Percentiles rank a stretch among this genome's conserved stretches.
Conservation (phyloP, 306 rosid species). For the Ormosia semicastrata region DNA sequence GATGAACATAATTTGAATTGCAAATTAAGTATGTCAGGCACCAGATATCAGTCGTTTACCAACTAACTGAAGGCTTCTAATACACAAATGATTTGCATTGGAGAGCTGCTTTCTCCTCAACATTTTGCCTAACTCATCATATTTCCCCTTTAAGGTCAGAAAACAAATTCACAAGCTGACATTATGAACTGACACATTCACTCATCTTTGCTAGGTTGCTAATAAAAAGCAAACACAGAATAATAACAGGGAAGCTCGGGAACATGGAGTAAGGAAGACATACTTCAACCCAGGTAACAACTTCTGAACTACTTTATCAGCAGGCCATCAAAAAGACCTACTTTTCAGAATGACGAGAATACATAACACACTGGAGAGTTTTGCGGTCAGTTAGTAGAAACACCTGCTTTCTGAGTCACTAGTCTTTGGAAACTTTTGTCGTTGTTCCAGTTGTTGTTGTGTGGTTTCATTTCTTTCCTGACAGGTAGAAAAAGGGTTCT, state of each 20-base stretch:
- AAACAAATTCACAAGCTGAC: too few species aligned
- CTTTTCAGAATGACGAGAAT: conserved; percentile 1
- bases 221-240: too few species aligned
- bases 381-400: conserved; percentile 41
- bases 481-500: neutral
- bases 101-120: too few species aligned
- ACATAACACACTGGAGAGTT: conserved; percentile 57
- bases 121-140: too few species aligned
- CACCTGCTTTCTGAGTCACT: conserved; percentile 46
- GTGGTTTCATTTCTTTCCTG: conserved; percentile 61
- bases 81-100: neutral
- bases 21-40: neutral
- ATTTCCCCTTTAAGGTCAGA: too few species aligned
- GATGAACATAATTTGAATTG: conserved; percentile 2
- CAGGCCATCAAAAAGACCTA: neutral
- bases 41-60: neutral
- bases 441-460: conserved; percentile 48
- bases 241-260: too few species aligned
- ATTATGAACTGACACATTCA: too few species aligned
- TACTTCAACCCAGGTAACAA: neutral
- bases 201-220: too few species aligned
- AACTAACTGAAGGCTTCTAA: neutral
- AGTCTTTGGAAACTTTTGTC: conserved; percentile 57
- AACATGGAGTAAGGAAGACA: too few species aligned
- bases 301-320: conserved; percentile 16